These are phyloP conservation scores for Ampelomyces quisqualis DNA, from an alignment of 2,329 filamentous ascomycete genomes.

Conservation along the genomic window DNA sequence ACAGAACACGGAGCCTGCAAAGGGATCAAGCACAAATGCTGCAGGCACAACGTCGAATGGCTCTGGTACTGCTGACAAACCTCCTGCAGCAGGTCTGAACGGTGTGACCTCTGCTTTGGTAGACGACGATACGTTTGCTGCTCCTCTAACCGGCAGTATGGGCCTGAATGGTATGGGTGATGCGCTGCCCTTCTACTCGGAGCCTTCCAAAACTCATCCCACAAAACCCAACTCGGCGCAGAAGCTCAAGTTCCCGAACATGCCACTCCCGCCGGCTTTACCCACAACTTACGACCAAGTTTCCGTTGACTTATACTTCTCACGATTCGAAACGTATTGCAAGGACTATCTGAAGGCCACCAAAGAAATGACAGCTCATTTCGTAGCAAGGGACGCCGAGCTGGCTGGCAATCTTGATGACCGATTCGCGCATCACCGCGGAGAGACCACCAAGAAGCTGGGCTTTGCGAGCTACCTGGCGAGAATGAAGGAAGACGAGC, in stretches of 20 bases:
- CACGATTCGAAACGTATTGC: constrained; percentile 57
- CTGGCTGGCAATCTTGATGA: constrained; percentile 43
- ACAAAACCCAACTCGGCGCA: constrained; percentile 43
- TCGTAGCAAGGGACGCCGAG: constrained; percentile 54
- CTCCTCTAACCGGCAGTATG: constrained; percentile 51
- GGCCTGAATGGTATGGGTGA: constrained; percentile 56
- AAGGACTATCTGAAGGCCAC: constrained; percentile 59
- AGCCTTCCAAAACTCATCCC: constrained; percentile 49
- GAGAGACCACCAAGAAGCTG: constrained; percentile 51
- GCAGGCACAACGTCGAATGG: constrained; percentile 18
- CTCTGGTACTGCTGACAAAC: constrained; percentile 14
- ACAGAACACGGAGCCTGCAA: constrained; percentile 11
- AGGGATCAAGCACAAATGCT: constrained; percentile 6
- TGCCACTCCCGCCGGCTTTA: constrained; percentile 53
- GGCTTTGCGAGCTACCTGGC: constrained; percentile 61
- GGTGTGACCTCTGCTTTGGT: constrained; percentile 53
- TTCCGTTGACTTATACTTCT: constrained; percentile 55
- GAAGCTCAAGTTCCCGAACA: constrained; percentile 52
- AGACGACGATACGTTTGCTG: constrained; percentile 53
- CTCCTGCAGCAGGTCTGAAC: constrained; percentile 32
- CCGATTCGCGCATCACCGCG: constrained; percentile 55
- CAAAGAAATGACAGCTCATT: constrained; percentile 57
- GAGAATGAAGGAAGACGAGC: constrained; percentile 64
- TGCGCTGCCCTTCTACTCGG: constrained; percentile 61
- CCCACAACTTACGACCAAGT: constrained; percentile 49